Evolutionary conservation across 2,329 filamentous ascomycete genomes (phyloP), one percentile per base, ranked within the genome.

Genomic region (Aureobasidium sp.): DNA sequence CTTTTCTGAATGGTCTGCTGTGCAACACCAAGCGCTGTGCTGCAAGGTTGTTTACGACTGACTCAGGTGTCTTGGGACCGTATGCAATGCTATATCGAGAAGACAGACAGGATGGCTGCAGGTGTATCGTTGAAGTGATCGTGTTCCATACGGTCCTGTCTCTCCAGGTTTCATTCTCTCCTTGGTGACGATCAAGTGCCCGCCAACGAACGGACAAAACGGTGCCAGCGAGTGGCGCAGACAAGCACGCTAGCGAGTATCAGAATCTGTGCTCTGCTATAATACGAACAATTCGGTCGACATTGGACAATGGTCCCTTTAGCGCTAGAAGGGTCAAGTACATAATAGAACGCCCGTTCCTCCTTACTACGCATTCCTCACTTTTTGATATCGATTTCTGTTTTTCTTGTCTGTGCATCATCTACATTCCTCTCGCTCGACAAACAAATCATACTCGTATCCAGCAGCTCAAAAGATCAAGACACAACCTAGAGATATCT

Each of bases 181-280:
- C 37, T 24, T 37, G 29, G 35, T 41, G 48, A 51, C 48, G 37
- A 41, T 27, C 48, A 51, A 19, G 27, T 25, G 35, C 35, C 25
- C 38, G 32, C 24, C 32, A 50, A 16, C 12, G 45, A 50, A 51
- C 48, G 48, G 48, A 34, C 27, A 25, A 51, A 51, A 51, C 35
- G 35, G 48, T 51, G 37, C 16, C 48, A 51, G 48, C 27, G 32
- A 27, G 48, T 51, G 37, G 48, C 37, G 48, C 48, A 51, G 48
- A 17, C 8, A 10, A 30, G 44, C 34, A 51, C 48, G 37, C 48
- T 51, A 51, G 48, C 25, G 29, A 25, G 48, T 34, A 51, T 51
- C 48, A 40, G 48, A 51, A 41, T 51, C 37, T 24, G 48, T 51
- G 48, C 48, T 51, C 41, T 14, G 37, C 48, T 51, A 51, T 51